phyloP scores from a whole-genome alignment of 208 protist species.

The Leishmania major region DNA sequence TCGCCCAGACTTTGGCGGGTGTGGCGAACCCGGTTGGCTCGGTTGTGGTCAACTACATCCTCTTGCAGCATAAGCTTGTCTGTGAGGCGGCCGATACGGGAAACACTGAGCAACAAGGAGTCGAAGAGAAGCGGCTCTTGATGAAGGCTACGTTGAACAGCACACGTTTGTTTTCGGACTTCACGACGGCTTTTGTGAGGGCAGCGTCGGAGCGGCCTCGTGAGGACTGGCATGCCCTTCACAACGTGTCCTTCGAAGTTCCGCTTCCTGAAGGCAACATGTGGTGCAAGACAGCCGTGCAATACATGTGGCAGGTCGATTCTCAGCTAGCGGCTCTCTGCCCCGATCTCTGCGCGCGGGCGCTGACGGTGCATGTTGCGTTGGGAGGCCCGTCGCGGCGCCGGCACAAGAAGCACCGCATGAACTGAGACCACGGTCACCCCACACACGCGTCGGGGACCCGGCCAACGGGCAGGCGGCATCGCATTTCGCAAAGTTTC shows the following conservation, averaged over 20 bases:
- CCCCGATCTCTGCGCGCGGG: slow-evolving; percentile 53
- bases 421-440: slow-evolving; percentile 46
- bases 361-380: slow-evolving; percentile 45
- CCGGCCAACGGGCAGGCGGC: background rate
- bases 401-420: slow-evolving; percentile 63
- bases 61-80: slow-evolving; percentile 39
- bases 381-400: slow-evolving; percentile 57
- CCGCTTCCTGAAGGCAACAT: background rate
- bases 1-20: slow-evolving; percentile 72
- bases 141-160: slow-evolving; percentile 21
- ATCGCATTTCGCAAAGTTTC: background rate
- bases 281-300: background rate
- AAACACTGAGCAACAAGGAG: background rate
- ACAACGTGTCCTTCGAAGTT: background rate
- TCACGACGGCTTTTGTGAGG: slow-evolving; percentile 15
- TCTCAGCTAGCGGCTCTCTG: slow-evolving; percentile 3
- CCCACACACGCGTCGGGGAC: background rate
- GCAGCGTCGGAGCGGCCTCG: background rate
- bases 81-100: background rate
- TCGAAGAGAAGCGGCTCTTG: slow-evolving; percentile 3
- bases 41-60: slow-evolving; percentile 61
- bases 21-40: slow-evolving; percentile 66
- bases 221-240: background rate
- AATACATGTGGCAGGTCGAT: slow-evolving; percentile 12
- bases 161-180: slow-evolving; percentile 19